A percentile compares a stretch with the other conserved stretches of the same genome.
Evolutionary conservation across 495 filamentous ascomycete genomes (phyloP).

Genomic region (Aspergillus biplanus): DNA sequence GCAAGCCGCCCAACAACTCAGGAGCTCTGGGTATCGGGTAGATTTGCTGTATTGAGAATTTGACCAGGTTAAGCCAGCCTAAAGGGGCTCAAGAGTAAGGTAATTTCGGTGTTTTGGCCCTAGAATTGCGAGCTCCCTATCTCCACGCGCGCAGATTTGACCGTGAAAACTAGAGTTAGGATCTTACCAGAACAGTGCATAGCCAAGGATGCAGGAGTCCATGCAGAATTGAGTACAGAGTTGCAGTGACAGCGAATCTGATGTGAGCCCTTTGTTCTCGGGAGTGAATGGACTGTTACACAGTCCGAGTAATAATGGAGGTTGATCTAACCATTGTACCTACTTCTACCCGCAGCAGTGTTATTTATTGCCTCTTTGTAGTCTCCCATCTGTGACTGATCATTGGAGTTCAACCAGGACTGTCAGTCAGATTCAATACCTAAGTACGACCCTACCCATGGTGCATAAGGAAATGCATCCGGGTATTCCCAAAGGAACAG

Average conservation of each 20-base stretch:
- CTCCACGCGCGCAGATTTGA: background rate
- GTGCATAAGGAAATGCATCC: background rate
- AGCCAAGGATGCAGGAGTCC: background rate
- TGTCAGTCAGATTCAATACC: background rate
- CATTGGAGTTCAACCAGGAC: background rate
- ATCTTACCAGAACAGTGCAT: too few relatives aligned
- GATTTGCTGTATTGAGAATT: slow-evolving; percentile 1
- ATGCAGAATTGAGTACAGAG: background rate
- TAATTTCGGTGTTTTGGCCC: slow-evolving; percentile 10
- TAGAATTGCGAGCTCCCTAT: background rate
- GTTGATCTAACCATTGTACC: background rate
- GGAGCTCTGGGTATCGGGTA: background rate
- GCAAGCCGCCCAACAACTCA: too few relatives aligned
- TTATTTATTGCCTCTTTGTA: background rate
- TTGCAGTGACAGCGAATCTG: background rate
- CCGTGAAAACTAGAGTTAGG: too few relatives aligned
- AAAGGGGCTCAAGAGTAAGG: background rate
- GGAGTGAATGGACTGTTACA: background rate
- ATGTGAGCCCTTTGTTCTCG: too few relatives aligned
- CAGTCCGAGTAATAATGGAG: background rate
- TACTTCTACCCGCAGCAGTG: too few relatives aligned
- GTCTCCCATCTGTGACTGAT: slow-evolving; percentile 10
- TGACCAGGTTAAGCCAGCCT: background rate
- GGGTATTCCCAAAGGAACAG: background rate
- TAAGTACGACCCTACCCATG: background rate